Evolutionary conservation across 2,329 filamentous ascomycete species (phyloP).

Genomic region (Fusarium nelsonii): DNA sequence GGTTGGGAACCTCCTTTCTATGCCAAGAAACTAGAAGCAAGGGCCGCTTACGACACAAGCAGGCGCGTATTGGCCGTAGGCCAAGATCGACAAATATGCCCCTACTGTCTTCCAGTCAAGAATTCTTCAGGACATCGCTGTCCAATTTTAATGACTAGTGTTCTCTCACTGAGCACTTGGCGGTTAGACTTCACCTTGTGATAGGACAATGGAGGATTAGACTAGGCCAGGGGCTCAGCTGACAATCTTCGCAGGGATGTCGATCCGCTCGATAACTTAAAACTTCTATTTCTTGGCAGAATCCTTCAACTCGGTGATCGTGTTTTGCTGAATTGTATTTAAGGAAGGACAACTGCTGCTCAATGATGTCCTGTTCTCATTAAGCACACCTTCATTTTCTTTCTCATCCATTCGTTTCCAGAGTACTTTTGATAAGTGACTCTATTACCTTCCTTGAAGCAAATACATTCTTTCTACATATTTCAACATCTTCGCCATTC

Average conservation of each 20-base stretch:
- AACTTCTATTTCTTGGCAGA: conserved; percentile 9
- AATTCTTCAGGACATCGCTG: not conserved
- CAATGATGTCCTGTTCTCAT: not conserved
- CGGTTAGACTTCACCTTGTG: not conserved
- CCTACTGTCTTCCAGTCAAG: not conserved
- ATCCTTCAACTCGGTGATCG: not conserved
- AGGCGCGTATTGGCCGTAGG: not conserved
- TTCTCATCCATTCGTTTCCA: not conserved
- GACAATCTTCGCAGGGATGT: conserved; percentile 5
- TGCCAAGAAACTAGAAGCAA: conserved; percentile 18
- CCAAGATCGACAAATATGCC: not conserved
- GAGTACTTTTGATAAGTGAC: conserved; percentile 28
- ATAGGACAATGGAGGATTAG: not conserved
- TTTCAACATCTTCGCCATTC: not conserved
- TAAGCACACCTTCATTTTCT: not conserved
- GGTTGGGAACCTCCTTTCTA: not conserved
- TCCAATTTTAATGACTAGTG: not conserved
- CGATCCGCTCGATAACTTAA: conserved; percentile 8
- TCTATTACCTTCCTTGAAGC: not conserved
- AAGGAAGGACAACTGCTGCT: not conserved
- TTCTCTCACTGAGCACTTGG: not conserved
- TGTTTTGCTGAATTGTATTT: not conserved
- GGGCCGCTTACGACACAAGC: conserved; percentile 6
- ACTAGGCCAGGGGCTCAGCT: not conserved
- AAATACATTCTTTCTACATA: not conserved